Percentiles rank a stretch among this genome's conserved stretches.
phyloP scores from a whole-genome alignment of 768 basidiomycete genomes.

The Galerina marginata region DNA sequence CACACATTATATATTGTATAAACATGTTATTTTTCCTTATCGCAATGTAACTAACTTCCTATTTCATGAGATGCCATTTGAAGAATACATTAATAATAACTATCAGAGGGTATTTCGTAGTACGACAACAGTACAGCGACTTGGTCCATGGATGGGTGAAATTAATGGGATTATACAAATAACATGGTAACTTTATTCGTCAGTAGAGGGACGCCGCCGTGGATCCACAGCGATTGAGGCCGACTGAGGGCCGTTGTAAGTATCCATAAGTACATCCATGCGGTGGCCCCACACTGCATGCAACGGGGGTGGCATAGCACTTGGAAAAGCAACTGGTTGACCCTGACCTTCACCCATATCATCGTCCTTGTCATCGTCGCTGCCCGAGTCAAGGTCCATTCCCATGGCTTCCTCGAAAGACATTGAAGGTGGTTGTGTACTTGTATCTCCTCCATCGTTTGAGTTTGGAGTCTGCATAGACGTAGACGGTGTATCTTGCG shows the following conservation, averaged over 20 bases:
- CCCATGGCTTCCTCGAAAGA: conserved; percentile 42
- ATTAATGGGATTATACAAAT: conserved; percentile 19
- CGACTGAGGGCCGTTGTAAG: conserved; percentile 5
- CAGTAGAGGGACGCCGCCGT: conserved; percentile 18
- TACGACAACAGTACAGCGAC: conserved; percentile 1
- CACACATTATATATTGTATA: background rate
- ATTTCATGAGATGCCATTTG: background rate
- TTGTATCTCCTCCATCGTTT: conserved; percentile 34
- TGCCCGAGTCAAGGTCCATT: conserved; percentile 35
- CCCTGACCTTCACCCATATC: background rate
- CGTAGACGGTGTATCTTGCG: conserved; percentile 42
- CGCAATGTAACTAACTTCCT: background rate
- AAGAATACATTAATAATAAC: background rate
- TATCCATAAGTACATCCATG: conserved; percentile 12
- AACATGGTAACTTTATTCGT: background rate
- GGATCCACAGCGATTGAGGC: conserved; percentile 18
- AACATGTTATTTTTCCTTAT: background rate
- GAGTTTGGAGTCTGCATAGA: conserved; percentile 47
- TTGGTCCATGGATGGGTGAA: conserved; percentile 5
- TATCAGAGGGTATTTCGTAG: background rate
- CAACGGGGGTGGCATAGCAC: background rate
- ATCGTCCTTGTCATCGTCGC: conserved; percentile 32
- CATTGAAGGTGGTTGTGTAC: conserved; percentile 26
- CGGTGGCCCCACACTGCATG: background rate
- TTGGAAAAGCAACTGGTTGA: background rate